Base-by-base conservation (phyloP, 2,329 filamentous ascomycete genomes). In the Albophoma yamanashiensis region DNA sequence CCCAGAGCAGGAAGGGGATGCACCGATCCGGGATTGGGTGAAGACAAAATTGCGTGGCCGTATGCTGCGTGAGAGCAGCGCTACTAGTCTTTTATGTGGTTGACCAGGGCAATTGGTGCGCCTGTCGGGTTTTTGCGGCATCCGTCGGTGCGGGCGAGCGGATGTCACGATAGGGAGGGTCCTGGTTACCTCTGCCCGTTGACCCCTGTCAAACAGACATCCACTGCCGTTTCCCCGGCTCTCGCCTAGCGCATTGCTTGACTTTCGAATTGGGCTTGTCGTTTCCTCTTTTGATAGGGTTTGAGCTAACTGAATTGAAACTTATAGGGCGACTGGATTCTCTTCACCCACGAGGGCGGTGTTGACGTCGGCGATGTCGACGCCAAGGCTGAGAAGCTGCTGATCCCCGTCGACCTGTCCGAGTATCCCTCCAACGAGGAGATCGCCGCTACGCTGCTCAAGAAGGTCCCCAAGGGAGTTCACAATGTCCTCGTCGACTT, bases 401-500 rank as follows among this genome's bases (percentile, higher is more conserved):
- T 99, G 74, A 92, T 99, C 70, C 93, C 94, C 69, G 94, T 99
- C 71, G 92, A 97, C 78, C 88, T 99, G 64, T 84, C 87, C 67
- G 82, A 97, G 78, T 99, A 93, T 79, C 94, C 94, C 67, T 96
- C 92, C 67, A 97, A 99, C 79, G 89, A 95, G 73, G 86, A 94
- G 78, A 94, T 99, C 70, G 94, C 94, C 61, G 75, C 82, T 59
- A 81, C 86, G 62, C 86, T 99, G 64, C 82, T 99, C 74, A 92
- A 88, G 79, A 94, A 99, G 78, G 92, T 99, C 55, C 94, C 94
- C 70, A 81, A 91, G 80, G 93, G 93, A 75, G 84, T 99, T 58
- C 94, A 99, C 86, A 97, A 96, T 73, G 94, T 99, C 72, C 86
- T 99, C 62, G 90, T 99, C 64, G 94, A 99, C 84, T 99, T 99